Base-by-base conservation (phyloP, 768 basidiomycete species). In the Amanita rubescens region DNA sequence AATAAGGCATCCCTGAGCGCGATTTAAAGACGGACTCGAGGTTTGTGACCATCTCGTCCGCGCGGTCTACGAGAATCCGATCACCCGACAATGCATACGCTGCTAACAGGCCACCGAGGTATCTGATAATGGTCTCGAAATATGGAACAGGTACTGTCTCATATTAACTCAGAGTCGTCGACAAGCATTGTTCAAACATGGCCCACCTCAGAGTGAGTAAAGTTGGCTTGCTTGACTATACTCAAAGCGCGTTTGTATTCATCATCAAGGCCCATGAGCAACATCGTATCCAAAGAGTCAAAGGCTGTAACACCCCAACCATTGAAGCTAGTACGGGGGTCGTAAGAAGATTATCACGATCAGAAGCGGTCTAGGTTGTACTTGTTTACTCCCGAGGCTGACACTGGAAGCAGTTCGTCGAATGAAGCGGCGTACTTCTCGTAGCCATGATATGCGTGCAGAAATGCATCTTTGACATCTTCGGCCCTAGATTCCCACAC, bases 111-210 rank as follows among this genome's bases (percentile, higher is more conserved):
- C 94, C 94, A 2, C 93, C 94, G 1, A 97, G 80, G 60, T 94
- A 88, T 30, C 94, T 82, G 56, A 96, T 96, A 38, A 87, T 81
- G 0, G 91, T 94, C 71, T 94, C 89, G 56, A 90, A 90, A 64
- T 84, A 87, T 1, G 84, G 83, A 0, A 64, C 71, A 58, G 65
- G 67, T 59, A 66, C 59, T 53, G 46, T 49, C 71, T 67, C 38
- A 4, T 35, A 7, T 20, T 34, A 30, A 9, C 5, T 39, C 27
- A 33, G n/a, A 41, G 20, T 24, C 27, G 17, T 34, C 11, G 22
- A 38, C 20, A 41, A 20, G 25, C 25, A 4, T 22, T 50, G 17
- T 6, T n/a, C 15, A 17, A 5, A 24, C 8, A 24, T 11, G 2
- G 46, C 70, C 41, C 62, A 80, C 81, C 41, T 69, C 49, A 5